Base-by-base conservation (phyloP, 495 filamentous ascomycete genomes). In the Penicillium alfredii region DNA sequence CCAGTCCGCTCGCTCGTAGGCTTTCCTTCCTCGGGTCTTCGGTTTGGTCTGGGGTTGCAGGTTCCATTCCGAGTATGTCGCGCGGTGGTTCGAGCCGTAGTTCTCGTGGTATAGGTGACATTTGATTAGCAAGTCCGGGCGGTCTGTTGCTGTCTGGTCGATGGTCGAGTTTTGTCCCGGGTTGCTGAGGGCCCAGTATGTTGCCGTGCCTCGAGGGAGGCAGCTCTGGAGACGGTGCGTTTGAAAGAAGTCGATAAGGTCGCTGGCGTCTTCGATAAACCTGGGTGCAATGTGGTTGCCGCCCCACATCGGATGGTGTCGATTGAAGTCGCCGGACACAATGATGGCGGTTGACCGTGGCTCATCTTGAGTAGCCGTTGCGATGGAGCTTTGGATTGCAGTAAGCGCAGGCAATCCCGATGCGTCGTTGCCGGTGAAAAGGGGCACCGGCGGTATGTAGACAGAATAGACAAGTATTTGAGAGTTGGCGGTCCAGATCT, bases 1-100 rank as follows among this genome's bases (percentile, higher is more conserved):
- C 53, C 33, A 60, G 17, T 60, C 38, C 4, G 45, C 53, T 8
- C 49, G 45, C n/a, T 53, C 40, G 15, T 58, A 55, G 9, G 38
- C 51, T 28, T 42, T 49, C 30, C 21, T 52, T 8, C 25, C 6
- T 27, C 53, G 50, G 3, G 15, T 27, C 11, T 11, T 43, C 23
- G 24, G 29, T 4, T 23, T 41, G 16, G 30, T 16, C 22, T 39
- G 17, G 20, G 40, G 1, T 24, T 35, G 25, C 0, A 60, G 33
- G 21, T 32, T 38, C 53, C 40, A 57, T 38, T 56, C 48, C 19
- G 44, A 52, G 13, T 52, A 52, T 6, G 32, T 52, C 0, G 44
- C 44, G 9, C 32, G 35, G 21, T 51, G 43, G 25, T 51, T 39
- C 7, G 40, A 47, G 8, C 48, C 43, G 13, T 51, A 52, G 30